phyloP scores from a whole-genome alignment of 164 flowering plant genomes.

The Brasenia schreberi region DNA sequence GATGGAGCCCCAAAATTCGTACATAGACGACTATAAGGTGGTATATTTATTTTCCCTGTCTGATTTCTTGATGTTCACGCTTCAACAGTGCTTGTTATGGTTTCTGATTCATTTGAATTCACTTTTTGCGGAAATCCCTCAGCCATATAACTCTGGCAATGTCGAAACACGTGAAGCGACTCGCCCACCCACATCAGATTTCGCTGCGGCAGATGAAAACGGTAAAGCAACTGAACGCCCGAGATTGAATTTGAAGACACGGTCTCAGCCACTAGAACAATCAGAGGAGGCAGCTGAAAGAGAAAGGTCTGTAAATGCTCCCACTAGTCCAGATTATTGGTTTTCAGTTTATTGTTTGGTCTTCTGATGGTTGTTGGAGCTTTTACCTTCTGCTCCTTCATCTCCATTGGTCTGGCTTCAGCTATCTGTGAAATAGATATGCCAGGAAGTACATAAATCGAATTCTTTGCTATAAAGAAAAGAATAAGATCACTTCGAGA shows the following conservation, averaged over 20 bases:
- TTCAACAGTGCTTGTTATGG: neutral
- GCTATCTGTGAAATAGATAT: no score
- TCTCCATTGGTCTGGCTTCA: no score
- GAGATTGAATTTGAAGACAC: slow-evolving; percentile 67
- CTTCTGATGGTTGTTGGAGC: neutral
- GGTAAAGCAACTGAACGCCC: slow-evolving; percentile 47
- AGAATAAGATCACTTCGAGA: no score
- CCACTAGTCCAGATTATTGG: neutral
- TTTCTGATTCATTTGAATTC: neutral
- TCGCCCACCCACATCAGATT: slow-evolving; percentile 17
- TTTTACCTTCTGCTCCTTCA: no score
- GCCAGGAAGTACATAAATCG: no score
- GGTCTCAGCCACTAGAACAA: slow-evolving; percentile 50
- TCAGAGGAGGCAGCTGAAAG: slow-evolving; percentile 26
- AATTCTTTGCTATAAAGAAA: no score
- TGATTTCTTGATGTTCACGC: neutral
- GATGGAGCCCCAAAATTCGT: slow-evolving; percentile 32
- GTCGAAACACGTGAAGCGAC: slow-evolving; percentile 9
- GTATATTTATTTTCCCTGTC: slow-evolving; percentile 15
- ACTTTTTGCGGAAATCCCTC: neutral
- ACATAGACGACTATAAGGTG: slow-evolving; percentile 33
- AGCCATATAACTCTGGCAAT: slow-evolving; percentile 13
- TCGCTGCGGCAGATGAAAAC: slow-evolving; percentile 28
- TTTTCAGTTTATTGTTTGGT: neutral
- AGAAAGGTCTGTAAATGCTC: slow-evolving; percentile 36